Base-by-base conservation (phyloP, 2,329 filamentous ascomycete species). In the Capronia epimyces region DNA sequence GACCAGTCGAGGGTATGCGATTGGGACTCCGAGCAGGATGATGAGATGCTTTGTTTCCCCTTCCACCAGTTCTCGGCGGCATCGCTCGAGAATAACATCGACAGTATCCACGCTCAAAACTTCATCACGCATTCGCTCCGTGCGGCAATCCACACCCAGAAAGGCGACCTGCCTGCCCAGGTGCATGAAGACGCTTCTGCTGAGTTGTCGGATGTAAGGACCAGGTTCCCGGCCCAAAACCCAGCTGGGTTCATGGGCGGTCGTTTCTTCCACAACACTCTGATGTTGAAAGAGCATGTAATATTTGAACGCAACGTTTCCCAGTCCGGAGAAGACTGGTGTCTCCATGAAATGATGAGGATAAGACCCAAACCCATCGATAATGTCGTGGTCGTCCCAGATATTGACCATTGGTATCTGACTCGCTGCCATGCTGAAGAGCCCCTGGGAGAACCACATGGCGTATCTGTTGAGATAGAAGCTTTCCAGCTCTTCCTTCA, bases 341-440 rank as follows among this genome's bases (percentile, higher is more conserved):
- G 87, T 88, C 58, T 80, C 81, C 89, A 96, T 97, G 64, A 95
- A 93, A 59, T 87, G 82, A 60, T 96, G 81, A 3, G 90, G 84
- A 66, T 97, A 98, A 0, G 89, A 95, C 5, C 93, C 93, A 65
- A 85, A 98, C 1, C 94, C 93, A 68, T 90, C 86, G 57, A 90
- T 90, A 60, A 90, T 86, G 60, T 93, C 87, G 65, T 97, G 93
- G 62, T 97, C 93, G 67, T 97, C 91, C 76, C 87, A 96, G 67
- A 98, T 90, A 66, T 98, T 98, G 62, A 98, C 81, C 90, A 96
- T 97, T 7, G 93, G 90, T 40, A 98, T 97, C 66, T 97, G 91
- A 1, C 87, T 86, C 61, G 85, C 90, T 3, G 91, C 93, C 65
- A 98, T 80, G n/a, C 86, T 82, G 64, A 96, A 98, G 3, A 97